Base-by-base conservation (phyloP, 768 basidiomycete species). In the Gloeophyllum trabeum region DNA sequence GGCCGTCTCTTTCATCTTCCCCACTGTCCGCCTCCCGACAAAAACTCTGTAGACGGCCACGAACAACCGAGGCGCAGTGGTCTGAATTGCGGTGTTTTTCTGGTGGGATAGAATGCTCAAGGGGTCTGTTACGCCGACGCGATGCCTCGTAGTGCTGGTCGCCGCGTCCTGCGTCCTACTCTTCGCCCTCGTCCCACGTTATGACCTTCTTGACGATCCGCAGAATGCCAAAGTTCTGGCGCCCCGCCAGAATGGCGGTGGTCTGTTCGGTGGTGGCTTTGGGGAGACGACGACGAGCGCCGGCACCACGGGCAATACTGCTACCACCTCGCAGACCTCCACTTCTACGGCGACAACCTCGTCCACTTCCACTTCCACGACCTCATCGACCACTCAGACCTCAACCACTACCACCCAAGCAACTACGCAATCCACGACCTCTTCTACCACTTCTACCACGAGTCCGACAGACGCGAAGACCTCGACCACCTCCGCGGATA, bases 121-220 rank as follows among this genome's bases (percentile, higher is more conserved):
- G 47, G 51, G 47, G 45, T 53, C 58, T 53, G 52, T 56, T 43
- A 46, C 48, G 35, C 35, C 48, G 42, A 45, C 41, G 21, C 50
- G 46, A 28, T 48, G 47, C 40, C 48, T 65, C 23, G 39, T 62
- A 22, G 39, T 67, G 19, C 51, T 58, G 23, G 38, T 53, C 25
- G 43, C 54, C 4, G 50, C 56, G 20, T 55, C 55, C 24, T 54
- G 51, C 34, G 28, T 58, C 30, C 43, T 62, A 13, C 46, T 58
- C 40, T 56, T 52, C 26, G 48, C 49, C 13, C 41, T 52, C 36
- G 54, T 49, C 35, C 58, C 48, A 43, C 56, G 26, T 20, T 36
- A 49, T 22, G 46, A 52, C 25, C 46, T 45, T 35, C 46, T 56
- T 23, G 40, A 46, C 36, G 44, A 39, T 22, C 25, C 35, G 20